These are phyloP conservation scores for Epichloe bromicola DNA, from an alignment of 2,329 filamentous ascomycete genomes.

Conservation along the genomic window DNA sequence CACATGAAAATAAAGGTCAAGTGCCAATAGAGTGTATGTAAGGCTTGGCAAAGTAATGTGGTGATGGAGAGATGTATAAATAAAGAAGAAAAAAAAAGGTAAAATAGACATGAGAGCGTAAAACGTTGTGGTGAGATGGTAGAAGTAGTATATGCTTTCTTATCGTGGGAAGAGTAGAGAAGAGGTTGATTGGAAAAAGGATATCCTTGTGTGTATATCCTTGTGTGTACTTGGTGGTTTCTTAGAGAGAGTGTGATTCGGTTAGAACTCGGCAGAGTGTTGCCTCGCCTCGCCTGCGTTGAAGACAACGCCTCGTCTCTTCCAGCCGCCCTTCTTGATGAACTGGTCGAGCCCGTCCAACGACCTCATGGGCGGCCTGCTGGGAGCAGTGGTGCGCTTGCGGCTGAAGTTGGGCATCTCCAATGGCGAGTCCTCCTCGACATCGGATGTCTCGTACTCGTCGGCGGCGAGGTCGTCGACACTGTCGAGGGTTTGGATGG, in stretches of 20 bases:
- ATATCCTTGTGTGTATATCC: too few species aligned
- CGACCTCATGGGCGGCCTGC: constrained; percentile 25
- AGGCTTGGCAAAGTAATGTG: neutral
- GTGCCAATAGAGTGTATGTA: neutral
- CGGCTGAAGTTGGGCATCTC: constrained; percentile 23
- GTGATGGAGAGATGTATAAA: neutral
- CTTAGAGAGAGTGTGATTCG: too few species aligned
- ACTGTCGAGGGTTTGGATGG: constrained; percentile 20
- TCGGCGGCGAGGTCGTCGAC: constrained; percentile 9
- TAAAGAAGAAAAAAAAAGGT: neutral
- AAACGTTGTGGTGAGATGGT: neutral
- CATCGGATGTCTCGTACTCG: constrained; percentile 9
- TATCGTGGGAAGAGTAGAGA: too few species aligned
- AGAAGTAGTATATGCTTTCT: neutral
- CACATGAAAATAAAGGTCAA: neutral
- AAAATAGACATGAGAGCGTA: neutral
- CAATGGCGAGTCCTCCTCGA: constrained; percentile 9
- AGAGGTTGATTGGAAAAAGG: too few species aligned
- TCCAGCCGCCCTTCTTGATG: constrained; percentile 30
- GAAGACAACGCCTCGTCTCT: constrained; percentile 29
- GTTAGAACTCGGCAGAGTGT: neutral
- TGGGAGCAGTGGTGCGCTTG: constrained; percentile 16
- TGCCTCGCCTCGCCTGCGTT: constrained; percentile 16
- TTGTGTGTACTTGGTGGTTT: too few species aligned
- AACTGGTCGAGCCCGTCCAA: constrained; percentile 28